Percentiles rank a stretch among this genome's conserved stretches.
These are phyloP conservation scores for Pelargonium myrrhifolium DNA, from an alignment of 441 rosid species.

Conservation along the genomic window DNA sequence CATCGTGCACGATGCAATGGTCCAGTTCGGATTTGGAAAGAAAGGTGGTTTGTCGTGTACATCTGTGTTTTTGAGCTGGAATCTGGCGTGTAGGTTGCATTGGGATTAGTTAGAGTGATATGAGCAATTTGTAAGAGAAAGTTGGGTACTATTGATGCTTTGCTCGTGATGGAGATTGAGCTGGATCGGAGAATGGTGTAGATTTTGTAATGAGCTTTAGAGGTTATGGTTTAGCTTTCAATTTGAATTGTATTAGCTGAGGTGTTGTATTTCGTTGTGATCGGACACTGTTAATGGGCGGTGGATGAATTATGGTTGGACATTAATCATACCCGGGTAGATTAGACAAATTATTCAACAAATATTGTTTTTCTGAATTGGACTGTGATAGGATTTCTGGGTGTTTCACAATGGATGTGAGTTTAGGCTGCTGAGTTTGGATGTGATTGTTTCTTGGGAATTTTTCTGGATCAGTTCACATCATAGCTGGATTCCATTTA, in stretches of 20 bases:
- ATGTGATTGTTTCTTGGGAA: background rate
- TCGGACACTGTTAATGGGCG: constrained; percentile 15
- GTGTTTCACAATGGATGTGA: background rate
- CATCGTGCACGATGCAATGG: constrained; percentile 24
- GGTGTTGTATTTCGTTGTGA: background rate
- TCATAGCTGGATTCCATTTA: background rate
- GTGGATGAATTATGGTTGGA: constrained; percentile 11
- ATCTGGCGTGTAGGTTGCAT: constrained; percentile 9
- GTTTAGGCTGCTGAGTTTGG: constrained; percentile 4
- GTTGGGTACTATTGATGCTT: constrained; percentile 8
- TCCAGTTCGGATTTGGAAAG: constrained; percentile 25
- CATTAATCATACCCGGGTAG: constrained; percentile 6
- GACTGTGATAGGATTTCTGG: background rate
- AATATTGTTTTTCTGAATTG: background rate
- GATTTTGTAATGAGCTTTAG: constrained; percentile 21
- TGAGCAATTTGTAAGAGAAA: constrained; percentile 14
- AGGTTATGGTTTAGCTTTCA: background rate
- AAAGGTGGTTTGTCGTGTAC: constrained; percentile 17
- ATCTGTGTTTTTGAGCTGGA: constrained; percentile 21
- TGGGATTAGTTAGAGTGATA: constrained; percentile 14
- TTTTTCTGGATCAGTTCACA: background rate
- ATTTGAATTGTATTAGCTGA: constrained; percentile 13
- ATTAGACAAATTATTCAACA: background rate
- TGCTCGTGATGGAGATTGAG: constrained; percentile 23
- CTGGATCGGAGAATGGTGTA: constrained; percentile 33